Conservation (phyloP, 345 rosid species). For the Carallia brachiata region DNA sequence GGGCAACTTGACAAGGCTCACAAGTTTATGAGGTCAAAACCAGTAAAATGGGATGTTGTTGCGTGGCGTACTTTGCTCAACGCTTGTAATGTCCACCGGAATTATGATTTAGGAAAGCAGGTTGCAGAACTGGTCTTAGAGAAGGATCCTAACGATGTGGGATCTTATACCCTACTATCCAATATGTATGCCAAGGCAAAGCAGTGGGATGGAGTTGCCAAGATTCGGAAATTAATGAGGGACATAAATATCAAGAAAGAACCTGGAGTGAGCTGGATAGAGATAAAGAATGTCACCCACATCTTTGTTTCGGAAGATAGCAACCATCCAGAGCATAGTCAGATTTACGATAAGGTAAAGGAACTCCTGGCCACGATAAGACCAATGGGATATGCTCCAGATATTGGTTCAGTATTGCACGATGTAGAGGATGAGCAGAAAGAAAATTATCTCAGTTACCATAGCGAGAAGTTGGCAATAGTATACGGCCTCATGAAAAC, state of each 20-base stretch:
- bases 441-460: constrained; percentile 63
- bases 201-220: constrained; percentile 69
- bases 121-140: constrained; percentile 46
- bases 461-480: constrained; percentile 85
- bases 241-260: constrained; percentile 66
- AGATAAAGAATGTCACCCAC: constrained; percentile 48
- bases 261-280: constrained; percentile 89
- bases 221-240: constrained; percentile 63
- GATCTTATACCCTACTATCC: constrained; percentile 54
- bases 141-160: constrained; percentile 66
- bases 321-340: constrained; percentile 56
- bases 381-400: constrained; percentile 65
- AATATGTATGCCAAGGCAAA: constrained; percentile 65
- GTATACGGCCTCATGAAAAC: constrained; percentile 72
- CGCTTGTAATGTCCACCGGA: constrained; percentile 62
- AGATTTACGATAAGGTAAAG: constrained; percentile 55
- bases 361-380: constrained; percentile 59
- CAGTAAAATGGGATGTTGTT: constrained; percentile 67
- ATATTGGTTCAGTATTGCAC: constrained; percentile 53
- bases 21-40: constrained; percentile 59
- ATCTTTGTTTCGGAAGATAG: constrained; percentile 64
- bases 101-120: constrained; percentile 52
- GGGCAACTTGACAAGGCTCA: constrained; percentile 61
- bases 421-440: constrained; percentile 88
- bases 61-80: constrained; percentile 76